Conservation (phyloP, 2,329 filamentous ascomycete genomes). For the Diplodia scrobiculata region DNA sequence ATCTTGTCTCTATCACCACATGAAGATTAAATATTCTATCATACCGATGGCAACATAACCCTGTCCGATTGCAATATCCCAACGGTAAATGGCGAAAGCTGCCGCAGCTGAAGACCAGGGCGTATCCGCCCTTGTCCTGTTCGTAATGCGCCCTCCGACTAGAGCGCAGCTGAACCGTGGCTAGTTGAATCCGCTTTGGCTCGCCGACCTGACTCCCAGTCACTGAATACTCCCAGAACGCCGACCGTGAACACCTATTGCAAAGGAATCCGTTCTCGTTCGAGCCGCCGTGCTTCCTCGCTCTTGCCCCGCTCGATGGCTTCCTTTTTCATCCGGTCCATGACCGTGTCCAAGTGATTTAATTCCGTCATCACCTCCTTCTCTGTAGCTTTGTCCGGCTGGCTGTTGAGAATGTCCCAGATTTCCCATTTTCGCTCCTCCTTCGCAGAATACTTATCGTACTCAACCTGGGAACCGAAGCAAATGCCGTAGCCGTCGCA, state of each 20-base stretch:
- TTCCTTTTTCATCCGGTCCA: conserved; percentile 38
- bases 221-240: background rate
- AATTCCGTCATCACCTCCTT: conserved; percentile 35
- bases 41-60: background rate
- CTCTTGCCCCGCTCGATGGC: conserved; percentile 41
- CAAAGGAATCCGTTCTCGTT: conserved; percentile 16
- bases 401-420: conserved; percentile 41
- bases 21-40: background rate
- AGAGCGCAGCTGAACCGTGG: background rate
- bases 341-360: conserved; percentile 36
- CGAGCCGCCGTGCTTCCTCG: conserved; percentile 17
- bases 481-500: conserved; percentile 67
- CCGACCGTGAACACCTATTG: background rate
- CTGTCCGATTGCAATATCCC: background rate
- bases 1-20: background rate
- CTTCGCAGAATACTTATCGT: conserved; percentile 36
- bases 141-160: background rate
- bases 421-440: conserved; percentile 44
- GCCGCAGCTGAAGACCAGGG: background rate
- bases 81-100: background rate
- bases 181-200: background rate
- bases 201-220: background rate
- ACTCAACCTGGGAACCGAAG: conserved; percentile 54
- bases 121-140: background rate
- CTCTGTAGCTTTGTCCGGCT: background rate